Conservation (phyloP, 306 rosid genomes). For the Fragaria ananassa region DNA sequence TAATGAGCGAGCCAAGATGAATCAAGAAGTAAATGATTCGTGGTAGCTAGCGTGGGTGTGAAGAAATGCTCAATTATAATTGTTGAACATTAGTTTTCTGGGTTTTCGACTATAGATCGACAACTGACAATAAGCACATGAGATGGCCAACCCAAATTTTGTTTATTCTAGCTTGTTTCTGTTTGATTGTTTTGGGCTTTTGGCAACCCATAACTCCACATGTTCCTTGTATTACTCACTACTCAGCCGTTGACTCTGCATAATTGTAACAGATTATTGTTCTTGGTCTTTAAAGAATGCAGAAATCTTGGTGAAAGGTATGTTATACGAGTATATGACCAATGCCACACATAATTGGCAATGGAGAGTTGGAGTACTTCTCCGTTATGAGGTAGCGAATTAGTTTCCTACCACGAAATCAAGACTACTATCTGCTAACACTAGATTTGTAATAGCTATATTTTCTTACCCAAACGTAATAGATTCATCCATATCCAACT, state of each 20-base stretch:
- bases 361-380: not conserved
- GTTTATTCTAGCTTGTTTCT: not conserved
- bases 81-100: not conserved
- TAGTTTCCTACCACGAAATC: not conserved
- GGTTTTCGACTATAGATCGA: not conserved
- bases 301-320: not conserved
- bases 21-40: not conserved
- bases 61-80: conserved; percentile 2
- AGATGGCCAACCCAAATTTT: not conserved
- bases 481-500: not conserved
- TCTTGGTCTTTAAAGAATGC: not conserved
- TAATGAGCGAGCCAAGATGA: not conserved
- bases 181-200: not conserved
- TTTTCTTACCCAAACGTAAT: not conserved
- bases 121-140: conserved; percentile 1
- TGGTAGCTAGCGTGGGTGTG: conserved; percentile 8
- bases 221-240: not conserved
- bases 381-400: not conserved
- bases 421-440: not conserved
- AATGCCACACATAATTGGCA: not conserved
- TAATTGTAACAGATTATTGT: not conserved
- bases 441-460: not conserved
- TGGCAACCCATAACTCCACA: not conserved
- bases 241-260: not conserved
- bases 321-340: not conserved